Base-by-base conservation (phyloP, 305 asterid species). In the Fraxinus xanthoxyloides region DNA sequence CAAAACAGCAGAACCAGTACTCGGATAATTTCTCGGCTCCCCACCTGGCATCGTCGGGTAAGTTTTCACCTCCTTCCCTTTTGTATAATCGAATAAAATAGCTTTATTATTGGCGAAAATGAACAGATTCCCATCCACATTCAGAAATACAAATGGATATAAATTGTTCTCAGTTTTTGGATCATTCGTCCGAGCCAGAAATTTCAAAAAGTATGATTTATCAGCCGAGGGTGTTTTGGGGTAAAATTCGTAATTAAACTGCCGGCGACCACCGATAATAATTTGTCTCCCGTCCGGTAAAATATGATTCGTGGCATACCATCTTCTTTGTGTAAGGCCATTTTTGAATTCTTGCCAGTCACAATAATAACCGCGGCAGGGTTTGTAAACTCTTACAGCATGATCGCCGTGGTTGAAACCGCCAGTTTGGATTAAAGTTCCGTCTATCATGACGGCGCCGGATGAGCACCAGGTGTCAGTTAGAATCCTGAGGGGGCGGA, bases 41-140 rank as follows among this genome's bases (percentile, higher is more conserved):
- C 92, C 97, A 6, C 91, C 93, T 0, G 93, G 94, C 1, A 92
- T 81, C 15, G 75, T 26, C 3, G 93, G 92, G 80, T 92, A 92
- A 1, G 19, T 89, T 72, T 83, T 86, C 7, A 88, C 85, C 65
- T 89, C 90, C 21, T 1, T 28, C 12, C 82, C 74, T 0, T 78
- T 89, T 0, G 6, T 5, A 72, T 90, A 92, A 69, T 90, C 83
- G 67, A 89, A 83, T 82, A 92, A 23, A 13, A 92, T 88, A 8
- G 92, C 92, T 36, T 89, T 84, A 77, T 92, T 89, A 40, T 92
- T 92, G 2, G 93, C 92, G 67, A 88, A 88, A 26, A 92, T 84
- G 78, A 92, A 89, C 21, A 92, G 32, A 72, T 90, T 90, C 0
- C 97, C 94, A 51, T 92, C 97, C 21, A 17, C 36, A 2, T 89